Base-by-base conservation (phyloP, 495 filamentous ascomycete species). In the Aspergillus leporis region DNA sequence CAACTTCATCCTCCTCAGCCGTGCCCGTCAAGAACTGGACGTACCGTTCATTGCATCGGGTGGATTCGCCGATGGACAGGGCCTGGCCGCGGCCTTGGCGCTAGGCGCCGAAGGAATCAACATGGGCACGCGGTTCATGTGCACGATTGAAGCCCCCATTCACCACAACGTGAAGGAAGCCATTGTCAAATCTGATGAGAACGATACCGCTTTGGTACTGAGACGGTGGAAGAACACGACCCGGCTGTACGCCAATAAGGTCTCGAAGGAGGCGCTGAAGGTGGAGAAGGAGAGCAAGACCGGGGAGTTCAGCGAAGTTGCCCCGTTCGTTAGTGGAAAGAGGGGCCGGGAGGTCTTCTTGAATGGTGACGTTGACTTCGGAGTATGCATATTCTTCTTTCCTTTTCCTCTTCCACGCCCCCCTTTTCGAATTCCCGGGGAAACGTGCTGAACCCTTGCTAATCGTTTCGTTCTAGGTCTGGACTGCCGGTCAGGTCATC, bases 31-130 rank as follows among this genome's bases (percentile, higher is more conserved):
- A 76, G 83, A 85, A 1, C 83, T 98, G 46, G 83, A 82, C 28
- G 85, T 92, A 30, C 94, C 94, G 5, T 98, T 98, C 70, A 97
- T 98, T 68, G 94, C 94, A 1, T 93, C 89, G 0, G 94, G 94
- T 34, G 94, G 94, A 7, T 97, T 98, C 67, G 94, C 92, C 16
- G 94, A 98, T 70, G 94, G 94, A 2, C 86, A 97, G 62, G 94
- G 94, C 6, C 80, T 98, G 19, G 94, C 94, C 2, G 94, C 94
- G 18, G 94, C 94, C n/a, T 73, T 98, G 57, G 85, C 83, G 25
- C 83, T 98, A 14, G 94, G 94, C 5, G 94, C 94, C 0, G 92
- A 93, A 71, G 94, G 94, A 58, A 90, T 97, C 70, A 98, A 98
- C 74, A 82, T 96, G 92, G 92, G 91, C 46, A 97, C 92, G 9